These are phyloP conservation scores for Teunomyces pallodes DNA, from an alignment of 805 yeast genomes.

Conservation along the genomic window DNA sequence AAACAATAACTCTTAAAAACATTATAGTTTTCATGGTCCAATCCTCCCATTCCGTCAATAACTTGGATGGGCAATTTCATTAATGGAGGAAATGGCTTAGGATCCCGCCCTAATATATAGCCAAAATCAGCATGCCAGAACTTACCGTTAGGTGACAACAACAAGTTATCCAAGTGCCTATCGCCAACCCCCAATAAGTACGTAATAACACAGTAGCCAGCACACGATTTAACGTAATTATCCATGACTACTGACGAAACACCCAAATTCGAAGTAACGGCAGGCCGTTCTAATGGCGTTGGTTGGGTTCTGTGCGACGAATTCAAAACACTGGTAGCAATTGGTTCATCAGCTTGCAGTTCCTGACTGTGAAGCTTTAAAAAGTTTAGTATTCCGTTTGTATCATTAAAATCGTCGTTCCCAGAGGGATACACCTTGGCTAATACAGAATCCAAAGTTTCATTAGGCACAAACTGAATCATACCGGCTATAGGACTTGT, in stretches of 20 bases:
- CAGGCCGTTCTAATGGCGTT: conserved; percentile 24
- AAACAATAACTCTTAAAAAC: conserved; percentile 91
- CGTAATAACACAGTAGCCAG: conserved; percentile 96
- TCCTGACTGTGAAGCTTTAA: conserved; percentile 50
- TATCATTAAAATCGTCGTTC: conserved; percentile 14
- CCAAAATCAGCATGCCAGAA: conserved; percentile 99
- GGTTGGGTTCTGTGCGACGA: conserved; percentile 2
- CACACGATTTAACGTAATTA: conserved; percentile 89
- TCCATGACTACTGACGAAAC: conserved; percentile 77
- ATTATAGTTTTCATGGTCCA: conserved; percentile 77
- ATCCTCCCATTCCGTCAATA: conserved; percentile 97
- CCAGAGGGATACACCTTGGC: conserved; percentile 29
- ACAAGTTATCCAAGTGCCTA: conserved; percentile 87
- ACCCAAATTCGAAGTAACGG: conserved; percentile 39
- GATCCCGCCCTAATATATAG: conserved; percentile 93
- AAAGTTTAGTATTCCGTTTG: conserved; percentile 74
- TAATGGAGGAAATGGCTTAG: conserved; percentile 97
- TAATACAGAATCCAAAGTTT: conserved; percentile 78
- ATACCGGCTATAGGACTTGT: conserved; percentile 91
- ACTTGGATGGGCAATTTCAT: conserved; percentile 97
- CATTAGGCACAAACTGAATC: conserved; percentile 91
- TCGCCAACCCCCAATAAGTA: conserved; percentile 96
- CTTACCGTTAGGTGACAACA: conserved; percentile 74
- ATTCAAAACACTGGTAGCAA: conserved; percentile 21
- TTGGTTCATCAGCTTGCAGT: conserved; percentile 22